These are phyloP conservation scores for Termitomyces sp. DNA, from an alignment of 768 basidiomycete genomes.

Conservation along the genomic window DNA sequence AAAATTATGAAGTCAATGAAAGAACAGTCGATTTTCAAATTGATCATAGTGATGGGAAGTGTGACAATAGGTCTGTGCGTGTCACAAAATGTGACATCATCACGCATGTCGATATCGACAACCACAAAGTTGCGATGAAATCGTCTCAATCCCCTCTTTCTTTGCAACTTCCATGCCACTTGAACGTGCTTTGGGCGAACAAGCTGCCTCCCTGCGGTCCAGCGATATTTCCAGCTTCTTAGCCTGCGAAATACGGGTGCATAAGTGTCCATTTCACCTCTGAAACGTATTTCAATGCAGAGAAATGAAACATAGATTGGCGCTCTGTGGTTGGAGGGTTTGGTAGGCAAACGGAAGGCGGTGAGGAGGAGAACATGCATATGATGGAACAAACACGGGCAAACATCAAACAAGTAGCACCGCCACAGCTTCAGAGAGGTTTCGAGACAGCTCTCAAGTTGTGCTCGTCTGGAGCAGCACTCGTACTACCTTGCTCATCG, in stretches of 20 bases:
- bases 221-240: background rate
- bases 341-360: conserved; percentile 10
- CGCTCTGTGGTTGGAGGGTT: background rate
- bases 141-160: conserved; percentile 6
- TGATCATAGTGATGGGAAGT: background rate
- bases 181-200: background rate
- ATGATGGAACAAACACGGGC: conserved; percentile 7
- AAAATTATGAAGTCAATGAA: background rate
- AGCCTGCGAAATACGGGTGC: background rate
- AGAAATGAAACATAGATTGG: background rate
- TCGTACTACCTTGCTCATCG: background rate
- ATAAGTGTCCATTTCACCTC: background rate
- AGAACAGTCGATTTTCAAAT: background rate
- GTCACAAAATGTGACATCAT: conserved; percentile 12
- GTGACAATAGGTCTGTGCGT: conserved; percentile 13
- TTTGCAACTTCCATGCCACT: conserved; percentile 12
- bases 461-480: conserved; percentile 6
- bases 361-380: conserved; percentile 15
- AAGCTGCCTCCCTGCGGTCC: background rate
- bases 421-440: conserved; percentile 12
- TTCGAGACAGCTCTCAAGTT: conserved; percentile 12
- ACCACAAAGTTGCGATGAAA: conserved; percentile 4
- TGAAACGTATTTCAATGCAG: background rate
- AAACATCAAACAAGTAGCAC: conserved; percentile 18
- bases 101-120: conserved; percentile 6